phyloP scores from a whole-genome alignment of 805 yeast genomes.

The Vanderwaltozyma yarrowii region DNA sequence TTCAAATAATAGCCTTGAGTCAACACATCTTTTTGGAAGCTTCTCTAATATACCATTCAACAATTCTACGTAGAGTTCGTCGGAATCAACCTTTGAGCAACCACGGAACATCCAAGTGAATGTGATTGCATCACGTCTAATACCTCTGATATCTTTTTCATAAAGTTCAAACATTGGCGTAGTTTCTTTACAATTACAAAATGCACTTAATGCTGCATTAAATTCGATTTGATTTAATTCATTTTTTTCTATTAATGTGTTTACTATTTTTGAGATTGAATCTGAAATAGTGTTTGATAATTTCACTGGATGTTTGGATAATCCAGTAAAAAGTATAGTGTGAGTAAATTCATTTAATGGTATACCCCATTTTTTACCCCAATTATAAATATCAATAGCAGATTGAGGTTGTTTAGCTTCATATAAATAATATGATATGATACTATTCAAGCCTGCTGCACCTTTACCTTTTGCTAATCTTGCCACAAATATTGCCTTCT shows the following conservation, averaged over 20 bases:
- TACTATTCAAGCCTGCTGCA: constrained; percentile 52
- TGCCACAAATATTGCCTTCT: constrained; percentile 45
- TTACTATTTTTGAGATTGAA: constrained; percentile 27
- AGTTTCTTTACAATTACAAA: constrained; percentile 33
- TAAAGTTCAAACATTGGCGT: constrained; percentile 32
- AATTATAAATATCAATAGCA: constrained; percentile 41
- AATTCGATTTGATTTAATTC: constrained; percentile 33
- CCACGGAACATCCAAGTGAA: constrained; percentile 18
- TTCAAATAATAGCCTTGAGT: constrained; percentile 18
- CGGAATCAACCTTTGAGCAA: constrained; percentile 11
- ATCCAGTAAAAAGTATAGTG: constrained; percentile 38
- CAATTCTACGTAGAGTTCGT: constrained; percentile 10
- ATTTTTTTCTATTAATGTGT: constrained; percentile 22
- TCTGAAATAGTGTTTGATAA: constrained; percentile 19
- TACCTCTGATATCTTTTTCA: constrained; percentile 17
- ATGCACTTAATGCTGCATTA: constrained; percentile 38
- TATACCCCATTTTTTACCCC: constrained; percentile 54
- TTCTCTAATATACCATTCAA: constrained; percentile 11
- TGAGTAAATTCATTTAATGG: constrained; percentile 40
- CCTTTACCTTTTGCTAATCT: constrained; percentile 41
- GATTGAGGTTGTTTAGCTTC: constrained; percentile 33
- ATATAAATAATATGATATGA: constrained; percentile 40
- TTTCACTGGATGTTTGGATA: constrained; percentile 30
- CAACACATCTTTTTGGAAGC: constrained; percentile 14
- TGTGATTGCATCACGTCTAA: constrained; percentile 18